phyloP scores from a whole-genome alignment of 2,329 filamentous ascomycete species.

The Helotiales sp. region DNA sequence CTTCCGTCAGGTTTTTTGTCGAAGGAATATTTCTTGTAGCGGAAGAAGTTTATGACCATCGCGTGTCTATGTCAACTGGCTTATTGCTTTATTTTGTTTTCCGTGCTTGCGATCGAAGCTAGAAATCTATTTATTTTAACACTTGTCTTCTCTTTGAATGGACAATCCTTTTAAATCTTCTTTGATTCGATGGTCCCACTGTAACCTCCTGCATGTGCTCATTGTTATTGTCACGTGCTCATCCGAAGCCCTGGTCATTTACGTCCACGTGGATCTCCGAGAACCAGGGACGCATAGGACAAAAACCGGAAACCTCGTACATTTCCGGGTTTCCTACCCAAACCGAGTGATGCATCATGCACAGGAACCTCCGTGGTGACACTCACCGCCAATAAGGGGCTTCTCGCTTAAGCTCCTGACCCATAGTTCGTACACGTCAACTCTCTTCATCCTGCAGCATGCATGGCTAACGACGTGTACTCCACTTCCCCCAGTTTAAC shows the following conservation, averaged over 20 bases:
- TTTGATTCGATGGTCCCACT: too few species aligned
- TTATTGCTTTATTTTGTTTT: too few species aligned
- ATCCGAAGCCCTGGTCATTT: background rate
- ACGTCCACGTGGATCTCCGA: background rate
- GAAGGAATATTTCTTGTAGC: too few species aligned
- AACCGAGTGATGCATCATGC: background rate
- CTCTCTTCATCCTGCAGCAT: constrained; percentile 5
- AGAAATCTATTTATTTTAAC: too few species aligned
- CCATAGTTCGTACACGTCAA: constrained; percentile 9
- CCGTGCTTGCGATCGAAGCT: too few species aligned
- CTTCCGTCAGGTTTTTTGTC: too few species aligned
- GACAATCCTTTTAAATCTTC: too few species aligned
- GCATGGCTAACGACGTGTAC: constrained; percentile 2
- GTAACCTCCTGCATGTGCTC: too few species aligned
- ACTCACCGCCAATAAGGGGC: constrained; percentile 8
- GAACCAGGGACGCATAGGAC: background rate
- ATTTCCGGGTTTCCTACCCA: background rate
- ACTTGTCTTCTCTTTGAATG: too few species aligned
- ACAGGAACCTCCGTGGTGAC: background rate
- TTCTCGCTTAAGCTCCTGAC: constrained; percentile 2
- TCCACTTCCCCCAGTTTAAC: constrained; percentile 3
- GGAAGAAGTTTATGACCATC: too few species aligned
- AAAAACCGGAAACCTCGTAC: too few species aligned
- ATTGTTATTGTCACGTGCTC: background rate
- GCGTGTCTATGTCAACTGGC: too few species aligned